A percentile compares a stretch with the other conserved stretches of the same genome.
Evolutionary conservation across 2,329 filamentous ascomycete genomes (phyloP).

Genomic region (Fusarium torulosum): DNA sequence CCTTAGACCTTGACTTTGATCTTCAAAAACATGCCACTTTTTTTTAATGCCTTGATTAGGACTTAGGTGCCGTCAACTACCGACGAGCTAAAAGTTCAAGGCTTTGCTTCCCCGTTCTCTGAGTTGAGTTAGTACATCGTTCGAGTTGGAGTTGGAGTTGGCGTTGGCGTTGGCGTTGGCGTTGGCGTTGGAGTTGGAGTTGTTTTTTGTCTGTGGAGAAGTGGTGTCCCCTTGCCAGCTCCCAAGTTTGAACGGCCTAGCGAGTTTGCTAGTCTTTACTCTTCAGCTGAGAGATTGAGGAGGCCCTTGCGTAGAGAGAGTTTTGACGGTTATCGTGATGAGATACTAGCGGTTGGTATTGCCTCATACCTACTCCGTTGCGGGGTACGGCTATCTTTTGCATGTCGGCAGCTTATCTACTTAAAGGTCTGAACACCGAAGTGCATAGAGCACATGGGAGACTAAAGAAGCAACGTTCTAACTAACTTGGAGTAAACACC

Average conservation of each 20-base stretch:
- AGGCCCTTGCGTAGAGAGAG: too few species aligned
- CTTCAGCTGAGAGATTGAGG: not conserved
- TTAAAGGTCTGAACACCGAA: not conserved
- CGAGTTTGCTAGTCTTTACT: conserved; percentile 7
- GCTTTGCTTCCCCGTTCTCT: not conserved
- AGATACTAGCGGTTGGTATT: not conserved
- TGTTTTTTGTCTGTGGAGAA: conserved; percentile 4
- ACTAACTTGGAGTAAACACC: not conserved
- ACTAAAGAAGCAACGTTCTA: not conserved
- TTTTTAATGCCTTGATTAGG: not conserved
- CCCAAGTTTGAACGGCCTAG: not conserved
- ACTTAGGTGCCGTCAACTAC: conserved; percentile 7
- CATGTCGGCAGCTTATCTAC: not conserved
- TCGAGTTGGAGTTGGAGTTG: not conserved
- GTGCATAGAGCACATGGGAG: too few species aligned
- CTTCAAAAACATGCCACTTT: not conserved
- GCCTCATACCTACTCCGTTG: not conserved
- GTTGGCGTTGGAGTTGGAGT: not conserved
- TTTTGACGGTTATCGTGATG: not conserved
- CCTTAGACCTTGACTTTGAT: not conserved
- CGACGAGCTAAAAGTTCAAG: conserved; percentile 1
- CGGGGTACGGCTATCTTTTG: not conserved
- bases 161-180: too few species aligned
- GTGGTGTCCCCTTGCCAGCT: not conserved
- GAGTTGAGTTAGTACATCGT: not conserved